These are phyloP conservation scores for Medicago truncatula DNA, from an alignment of 306 rosid species.

Conservation along the genomic window MtrunA17r5.0-ANR NC_053043.1:11238501-11239000, in stretches of 20 bases:
- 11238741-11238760: background rate
- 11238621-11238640: background rate
- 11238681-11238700: background rate
- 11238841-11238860: constrained; percentile 52
- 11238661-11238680: background rate
- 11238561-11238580: no score
- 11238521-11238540: no score
- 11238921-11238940: constrained; percentile 52
- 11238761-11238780: background rate
- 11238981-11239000: no score
- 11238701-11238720: background rate
- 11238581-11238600: no score
- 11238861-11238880: constrained; percentile 43
- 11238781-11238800: constrained; percentile 11
- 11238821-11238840: constrained; percentile 41
- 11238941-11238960: constrained; percentile 59
- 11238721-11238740: background rate
- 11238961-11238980: constrained; percentile 73
- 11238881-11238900: constrained; percentile 31
- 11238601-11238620: background rate
- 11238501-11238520: no score
- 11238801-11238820: constrained; percentile 36
- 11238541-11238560: no score
- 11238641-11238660: background rate
- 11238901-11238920: constrained; percentile 40